Evolutionary conservation across 2,329 filamentous ascomycete genomes (phyloP).

Genomic region (Talaromyces atroroseus): DNA sequence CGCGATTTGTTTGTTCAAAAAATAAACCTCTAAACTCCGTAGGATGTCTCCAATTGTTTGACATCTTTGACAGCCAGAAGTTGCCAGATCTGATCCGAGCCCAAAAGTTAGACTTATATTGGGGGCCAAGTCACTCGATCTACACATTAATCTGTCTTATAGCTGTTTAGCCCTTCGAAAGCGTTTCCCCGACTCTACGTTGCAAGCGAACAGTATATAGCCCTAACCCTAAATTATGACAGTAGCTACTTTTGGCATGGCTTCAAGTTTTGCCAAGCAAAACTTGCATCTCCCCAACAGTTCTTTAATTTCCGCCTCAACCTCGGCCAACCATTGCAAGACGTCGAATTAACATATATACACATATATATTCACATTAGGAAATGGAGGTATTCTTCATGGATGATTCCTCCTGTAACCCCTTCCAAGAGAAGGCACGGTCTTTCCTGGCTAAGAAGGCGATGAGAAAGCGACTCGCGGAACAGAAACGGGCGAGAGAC

Average conservation of each 20-base stretch:
- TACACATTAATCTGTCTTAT: no score
- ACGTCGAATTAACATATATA: not conserved
- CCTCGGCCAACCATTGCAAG: not conserved
- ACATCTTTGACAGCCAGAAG: no score
- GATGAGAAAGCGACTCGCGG: constrained; percentile 1
- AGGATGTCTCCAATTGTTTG: no score
- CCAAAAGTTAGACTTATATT: no score
- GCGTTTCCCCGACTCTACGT: no score
- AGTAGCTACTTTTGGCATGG: not conserved
- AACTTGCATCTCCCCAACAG: not conserved
- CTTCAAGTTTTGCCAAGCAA: not conserved
- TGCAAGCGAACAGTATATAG: not conserved
- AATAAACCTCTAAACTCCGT: no score
- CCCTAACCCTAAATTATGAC: not conserved
- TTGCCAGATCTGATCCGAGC: no score
- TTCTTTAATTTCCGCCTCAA: not conserved
- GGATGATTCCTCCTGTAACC: not conserved
- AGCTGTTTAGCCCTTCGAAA: no score
- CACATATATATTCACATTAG: not conserved
- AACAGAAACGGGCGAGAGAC: constrained; percentile 5
- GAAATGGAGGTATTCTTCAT: constrained; percentile 9
- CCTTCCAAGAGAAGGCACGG: constrained; percentile 1
- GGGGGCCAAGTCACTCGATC: no score
- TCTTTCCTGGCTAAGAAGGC: constrained; percentile 9
- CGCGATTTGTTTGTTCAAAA: no score